Percentiles rank a stretch among this genome's conserved stretches.
phyloP scores from a whole-genome alignment of 305 asterid species.

The Ilex paraguariensis region DNA sequence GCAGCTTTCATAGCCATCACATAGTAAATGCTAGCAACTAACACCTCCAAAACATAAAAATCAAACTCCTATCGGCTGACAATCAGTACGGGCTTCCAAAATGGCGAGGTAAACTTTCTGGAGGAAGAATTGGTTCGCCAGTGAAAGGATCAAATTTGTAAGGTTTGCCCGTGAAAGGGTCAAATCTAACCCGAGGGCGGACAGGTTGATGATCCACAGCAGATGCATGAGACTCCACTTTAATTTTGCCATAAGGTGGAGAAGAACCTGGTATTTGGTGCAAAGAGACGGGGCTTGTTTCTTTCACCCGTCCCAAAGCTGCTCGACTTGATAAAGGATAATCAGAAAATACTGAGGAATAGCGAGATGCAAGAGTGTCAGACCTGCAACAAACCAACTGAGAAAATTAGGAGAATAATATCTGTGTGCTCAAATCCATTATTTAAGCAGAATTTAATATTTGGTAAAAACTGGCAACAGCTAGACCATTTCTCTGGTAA shows the following conservation, averaged over 20 bases:
- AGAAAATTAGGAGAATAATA: constrained; percentile 1
- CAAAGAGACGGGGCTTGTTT: constrained; percentile 26
- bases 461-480: too few species aligned
- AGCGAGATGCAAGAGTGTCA: constrained; percentile 35
- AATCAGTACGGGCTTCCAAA: too few species aligned
- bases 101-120: constrained; percentile 20
- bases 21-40: too few species aligned
- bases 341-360: constrained; percentile 32
- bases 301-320: constrained; percentile 27
- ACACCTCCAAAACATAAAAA: too few species aligned
- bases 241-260: constrained; percentile 26
- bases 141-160: constrained; percentile 94
- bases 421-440: too few species aligned
- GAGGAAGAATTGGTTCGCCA: constrained; percentile 67
- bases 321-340: constrained; percentile 40
- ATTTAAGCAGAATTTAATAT: too few species aligned
- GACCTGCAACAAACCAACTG: constrained; percentile 43
- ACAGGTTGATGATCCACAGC: constrained; percentile 28
- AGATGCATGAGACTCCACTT: constrained; percentile 18
- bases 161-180: constrained; percentile 90
- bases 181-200: constrained; percentile 65
- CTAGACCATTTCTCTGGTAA: too few species aligned
- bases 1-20: too few species aligned
- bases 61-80: too few species aligned
- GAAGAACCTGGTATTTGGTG: constrained; percentile 27